Conservation (phyloP, 805 yeast genomes). For the Yarrowia osloensis region DNA sequence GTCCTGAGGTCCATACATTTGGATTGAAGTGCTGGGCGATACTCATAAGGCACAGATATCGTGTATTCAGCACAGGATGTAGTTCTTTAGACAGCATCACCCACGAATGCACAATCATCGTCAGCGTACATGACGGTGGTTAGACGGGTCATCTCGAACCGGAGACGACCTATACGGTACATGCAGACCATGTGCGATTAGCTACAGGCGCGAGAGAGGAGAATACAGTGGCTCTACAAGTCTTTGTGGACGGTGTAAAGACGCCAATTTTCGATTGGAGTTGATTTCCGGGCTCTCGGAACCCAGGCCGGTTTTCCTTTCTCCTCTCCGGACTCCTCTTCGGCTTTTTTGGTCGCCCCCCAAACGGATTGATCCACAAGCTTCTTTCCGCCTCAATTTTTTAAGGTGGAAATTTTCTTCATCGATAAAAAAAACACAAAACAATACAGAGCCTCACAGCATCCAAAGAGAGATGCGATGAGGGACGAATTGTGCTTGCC, state of each 20-base stretch:
- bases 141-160: neutral
- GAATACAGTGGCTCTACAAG: neutral
- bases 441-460: constrained; percentile 1
- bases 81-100: too few species aligned
- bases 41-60: too few species aligned
- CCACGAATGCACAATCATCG: constrained; percentile 3
- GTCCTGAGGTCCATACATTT: too few species aligned
- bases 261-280: too few species aligned
- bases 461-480: neutral
- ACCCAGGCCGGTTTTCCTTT: too few species aligned
- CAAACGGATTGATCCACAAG: neutral
- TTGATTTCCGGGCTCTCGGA: too few species aligned
- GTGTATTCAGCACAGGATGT: too few species aligned
- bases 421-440: constrained; percentile 8
- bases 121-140: neutral
- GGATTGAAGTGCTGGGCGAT: too few species aligned
- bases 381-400: constrained; percentile 11
- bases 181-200: neutral
- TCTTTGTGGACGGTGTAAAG: too few species aligned
- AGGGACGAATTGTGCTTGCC: neutral
- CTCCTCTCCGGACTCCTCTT: neutral
- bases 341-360: neutral
- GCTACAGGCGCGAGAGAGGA: neutral
- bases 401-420: constrained; percentile 9
- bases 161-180: constrained; percentile 5